These are phyloP conservation scores for Peronospora tabacina DNA, from an alignment of 352 stramenopile species.

Conservation along the genomic window DNA sequence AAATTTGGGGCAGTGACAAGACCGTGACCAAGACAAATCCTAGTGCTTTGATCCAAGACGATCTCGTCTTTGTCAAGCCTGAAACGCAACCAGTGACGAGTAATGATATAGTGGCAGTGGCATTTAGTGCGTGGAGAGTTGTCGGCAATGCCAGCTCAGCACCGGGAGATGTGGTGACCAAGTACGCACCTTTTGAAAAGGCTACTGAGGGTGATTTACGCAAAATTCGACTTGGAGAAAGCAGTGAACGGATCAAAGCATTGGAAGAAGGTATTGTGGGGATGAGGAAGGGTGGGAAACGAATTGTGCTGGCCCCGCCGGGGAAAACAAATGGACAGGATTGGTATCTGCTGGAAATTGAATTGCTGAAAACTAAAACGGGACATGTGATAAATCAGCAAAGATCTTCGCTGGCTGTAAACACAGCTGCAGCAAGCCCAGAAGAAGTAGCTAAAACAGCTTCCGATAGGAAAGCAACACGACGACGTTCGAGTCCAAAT, in stretches of 20 bases:
- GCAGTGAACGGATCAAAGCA: slow-evolving; percentile 76
- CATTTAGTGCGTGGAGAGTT: slow-evolving; percentile 69
- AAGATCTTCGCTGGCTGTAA: slow-evolving; percentile 25
- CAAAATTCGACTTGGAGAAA: slow-evolving; percentile 74
- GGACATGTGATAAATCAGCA: slow-evolving; percentile 24
- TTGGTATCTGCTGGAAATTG: slow-evolving; percentile 77
- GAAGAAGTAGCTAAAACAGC: slow-evolving; percentile 14
- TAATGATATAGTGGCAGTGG: slow-evolving; percentile 57
- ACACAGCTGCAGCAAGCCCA: slow-evolving; percentile 8
- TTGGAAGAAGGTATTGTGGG: slow-evolving; percentile 84
- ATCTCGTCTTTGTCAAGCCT: slow-evolving; percentile 37
- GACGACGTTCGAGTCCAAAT: slow-evolving; percentile 29
- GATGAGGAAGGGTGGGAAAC: slow-evolving; percentile 84
- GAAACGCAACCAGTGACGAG: slow-evolving; percentile 30
- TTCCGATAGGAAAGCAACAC: slow-evolving; percentile 23
- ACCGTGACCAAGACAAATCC: slow-evolving; percentile 44
- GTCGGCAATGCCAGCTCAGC: slow-evolving; percentile 55
- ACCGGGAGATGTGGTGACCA: slow-evolving; percentile 59
- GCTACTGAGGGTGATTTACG: slow-evolving; percentile 37
- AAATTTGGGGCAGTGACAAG: slow-evolving; percentile 65
- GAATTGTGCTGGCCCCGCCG: slow-evolving; percentile 83
- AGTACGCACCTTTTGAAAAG: slow-evolving; percentile 76
- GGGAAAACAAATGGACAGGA: slow-evolving; percentile 74
- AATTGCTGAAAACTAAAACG: slow-evolving; percentile 66
- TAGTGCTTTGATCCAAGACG: slow-evolving; percentile 43